These are phyloP conservation scores for Aaosphaeria arxii DNA, from an alignment of 2,329 filamentous ascomycete species.

Conservation along the genomic window DNA sequence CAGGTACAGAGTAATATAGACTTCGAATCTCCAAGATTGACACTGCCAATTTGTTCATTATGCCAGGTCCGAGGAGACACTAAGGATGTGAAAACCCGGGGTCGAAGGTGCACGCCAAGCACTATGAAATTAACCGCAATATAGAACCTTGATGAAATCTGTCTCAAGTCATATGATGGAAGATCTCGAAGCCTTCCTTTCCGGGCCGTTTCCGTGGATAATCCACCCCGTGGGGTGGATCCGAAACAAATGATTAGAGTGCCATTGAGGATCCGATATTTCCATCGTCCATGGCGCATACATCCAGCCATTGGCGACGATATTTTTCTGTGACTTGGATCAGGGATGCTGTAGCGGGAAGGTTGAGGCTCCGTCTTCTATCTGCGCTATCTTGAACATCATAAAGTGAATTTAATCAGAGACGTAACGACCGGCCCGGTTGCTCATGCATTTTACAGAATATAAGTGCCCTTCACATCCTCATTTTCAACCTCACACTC, in stretches of 20 bases:
- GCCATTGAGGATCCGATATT: not conserved
- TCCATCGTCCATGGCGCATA: not conserved
- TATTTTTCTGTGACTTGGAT: slow-evolving; percentile 1
- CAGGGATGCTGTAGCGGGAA: slow-evolving; percentile 2
- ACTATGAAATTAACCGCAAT: slow-evolving; percentile 14
- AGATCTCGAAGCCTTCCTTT: slow-evolving; percentile 5
- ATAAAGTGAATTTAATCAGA: slow-evolving; percentile 9
- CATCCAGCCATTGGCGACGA: slow-evolving; percentile 1
- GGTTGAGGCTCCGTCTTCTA: slow-evolving; percentile 3
- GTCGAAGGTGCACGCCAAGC: slow-evolving; percentile 2
- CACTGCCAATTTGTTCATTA: not conserved
- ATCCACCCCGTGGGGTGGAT: not conserved
- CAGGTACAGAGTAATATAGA: slow-evolving; percentile 6
- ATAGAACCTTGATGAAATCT: slow-evolving; percentile 6
- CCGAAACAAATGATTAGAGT: not conserved
- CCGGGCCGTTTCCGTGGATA: slow-evolving; percentile 6
- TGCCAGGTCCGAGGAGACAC: slow-evolving; percentile 1
- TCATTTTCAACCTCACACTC: not conserved
- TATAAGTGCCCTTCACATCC: slow-evolving; percentile 1
- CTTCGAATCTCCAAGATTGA: not conserved
- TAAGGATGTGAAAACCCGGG: slow-evolving; percentile 9
- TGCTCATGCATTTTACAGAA: not conserved
- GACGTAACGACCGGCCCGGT: slow-evolving; percentile 3
- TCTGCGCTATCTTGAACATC: slow-evolving; percentile 6
- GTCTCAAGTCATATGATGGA: slow-evolving; percentile 12